Evolutionary conservation across 768 basidiomycete species (phyloP).

Genomic region (Pleurotus platypus): DNA sequence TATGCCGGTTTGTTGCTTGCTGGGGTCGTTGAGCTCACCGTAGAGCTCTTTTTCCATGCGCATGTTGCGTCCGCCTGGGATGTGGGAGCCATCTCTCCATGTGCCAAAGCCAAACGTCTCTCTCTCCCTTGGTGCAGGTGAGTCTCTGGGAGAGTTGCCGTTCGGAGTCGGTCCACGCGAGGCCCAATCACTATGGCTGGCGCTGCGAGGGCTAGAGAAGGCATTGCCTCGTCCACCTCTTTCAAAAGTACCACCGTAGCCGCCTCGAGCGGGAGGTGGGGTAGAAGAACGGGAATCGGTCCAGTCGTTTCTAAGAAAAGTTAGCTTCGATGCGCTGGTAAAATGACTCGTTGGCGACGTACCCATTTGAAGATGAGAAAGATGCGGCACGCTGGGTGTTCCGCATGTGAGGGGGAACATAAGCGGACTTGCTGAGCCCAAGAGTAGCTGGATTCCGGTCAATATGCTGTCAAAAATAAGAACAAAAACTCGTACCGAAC

Average conservation of each 20-base stretch:
- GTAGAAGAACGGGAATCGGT: constrained; percentile 67
- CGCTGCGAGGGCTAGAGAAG: constrained; percentile 37
- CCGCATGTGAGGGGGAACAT: constrained; percentile 89
- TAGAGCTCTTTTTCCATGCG: constrained; percentile 96
- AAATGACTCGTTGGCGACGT: constrained; percentile 12
- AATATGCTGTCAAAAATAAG: constrained; percentile 8
- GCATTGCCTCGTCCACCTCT: constrained; percentile 37
- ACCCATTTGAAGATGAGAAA: constrained; percentile 53
- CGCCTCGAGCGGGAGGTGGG: constrained; percentile 43
- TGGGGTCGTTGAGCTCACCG: constrained; percentile 77
- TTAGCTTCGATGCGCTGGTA: constrained; percentile 3
- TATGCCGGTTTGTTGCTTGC: constrained; percentile 93
- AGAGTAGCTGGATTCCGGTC: constrained; percentile 55
- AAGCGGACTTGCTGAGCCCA: constrained; percentile 75
- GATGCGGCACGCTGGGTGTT: constrained; percentile 82
- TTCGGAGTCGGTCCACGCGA: constrained; percentile 32
- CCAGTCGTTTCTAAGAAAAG: constrained; percentile 58
- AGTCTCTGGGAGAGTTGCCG: constrained; percentile 33
- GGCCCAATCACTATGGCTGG: constrained; percentile 37
- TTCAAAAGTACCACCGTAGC: constrained; percentile 41
- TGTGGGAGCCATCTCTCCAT: constrained; percentile 90
- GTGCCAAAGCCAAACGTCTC: constrained; percentile 61
- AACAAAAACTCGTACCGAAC: constrained; percentile 49
- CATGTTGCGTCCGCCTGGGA: constrained; percentile 77
- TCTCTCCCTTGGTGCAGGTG: constrained; percentile 48